A percentile compares a stretch with the other conserved stretches of the same genome.
Conservation (phyloP, 768 basidiomycete species). For the Amanita molliuscula region DNA sequence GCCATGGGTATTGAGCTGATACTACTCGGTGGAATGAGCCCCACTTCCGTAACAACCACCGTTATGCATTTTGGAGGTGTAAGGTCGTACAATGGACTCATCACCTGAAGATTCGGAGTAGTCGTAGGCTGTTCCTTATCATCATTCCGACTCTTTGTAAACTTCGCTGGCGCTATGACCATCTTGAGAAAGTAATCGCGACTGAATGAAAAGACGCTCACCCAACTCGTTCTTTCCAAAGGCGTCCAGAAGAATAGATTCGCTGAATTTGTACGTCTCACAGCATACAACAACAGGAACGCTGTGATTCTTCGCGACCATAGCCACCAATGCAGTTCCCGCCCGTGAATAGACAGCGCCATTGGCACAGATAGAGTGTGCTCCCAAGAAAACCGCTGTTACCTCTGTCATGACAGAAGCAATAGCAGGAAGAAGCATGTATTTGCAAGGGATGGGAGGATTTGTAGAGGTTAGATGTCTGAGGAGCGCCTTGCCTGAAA, state of each 20-base stretch:
- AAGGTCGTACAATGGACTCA: slow-evolving; percentile 89
- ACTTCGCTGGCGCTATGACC: slow-evolving; percentile 24
- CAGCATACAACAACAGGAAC: slow-evolving; percentile 96
- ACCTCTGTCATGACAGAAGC: slow-evolving; percentile 73
- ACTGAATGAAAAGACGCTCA: slow-evolving; percentile 20
- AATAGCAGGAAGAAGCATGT: slow-evolving; percentile 82
- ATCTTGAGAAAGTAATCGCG: background rate
- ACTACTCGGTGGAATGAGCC: slow-evolving; percentile 87
- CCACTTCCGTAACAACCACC: slow-evolving; percentile 95
- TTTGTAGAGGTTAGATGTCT: slow-evolving; percentile 51
- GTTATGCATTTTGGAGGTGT: slow-evolving; percentile 90
- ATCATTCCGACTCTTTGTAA: slow-evolving; percentile 19
- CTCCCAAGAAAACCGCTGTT: slow-evolving; percentile 81
- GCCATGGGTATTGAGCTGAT: slow-evolving; percentile 78
- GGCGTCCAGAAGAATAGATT: slow-evolving; percentile 84
- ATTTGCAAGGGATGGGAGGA: slow-evolving; percentile 72
- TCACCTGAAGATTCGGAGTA: slow-evolving; percentile 53
- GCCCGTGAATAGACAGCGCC: slow-evolving; percentile 91
- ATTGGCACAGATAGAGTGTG: slow-evolving; percentile 90
- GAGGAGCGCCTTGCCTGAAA: slow-evolving; percentile 68
- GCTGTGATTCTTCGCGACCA: slow-evolving; percentile 85
- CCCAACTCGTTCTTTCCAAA: slow-evolving; percentile 97
- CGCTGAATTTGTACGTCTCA: slow-evolving; percentile 98
- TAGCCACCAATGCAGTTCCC: slow-evolving; percentile 91
- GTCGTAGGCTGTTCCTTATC: slow-evolving; percentile 17